A percentile compares a stretch with the other conserved stretches of the same genome.
Conservation (phyloP, 352 stramenopile species). For the Pelagophyceae sp. region DNA sequence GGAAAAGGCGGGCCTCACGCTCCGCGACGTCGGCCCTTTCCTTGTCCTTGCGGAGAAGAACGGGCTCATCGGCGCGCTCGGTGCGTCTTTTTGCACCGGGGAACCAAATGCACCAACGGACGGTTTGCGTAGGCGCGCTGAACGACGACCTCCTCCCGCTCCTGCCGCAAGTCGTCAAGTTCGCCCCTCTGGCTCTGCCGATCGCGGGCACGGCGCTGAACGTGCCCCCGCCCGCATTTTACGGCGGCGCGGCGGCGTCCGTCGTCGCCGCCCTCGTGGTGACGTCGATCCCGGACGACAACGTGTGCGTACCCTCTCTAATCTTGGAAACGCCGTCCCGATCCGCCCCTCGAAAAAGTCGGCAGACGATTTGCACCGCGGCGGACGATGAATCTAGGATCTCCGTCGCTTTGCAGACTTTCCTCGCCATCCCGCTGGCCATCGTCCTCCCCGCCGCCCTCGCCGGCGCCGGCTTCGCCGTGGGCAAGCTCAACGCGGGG, state of each 20-base stretch:
- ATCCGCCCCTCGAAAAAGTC: no score
- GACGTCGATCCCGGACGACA: constrained; percentile 4
- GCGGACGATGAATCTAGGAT: no score
- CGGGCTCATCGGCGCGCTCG: constrained; percentile 2
- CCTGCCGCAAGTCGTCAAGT: not conserved
- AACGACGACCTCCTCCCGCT: constrained; percentile 17
- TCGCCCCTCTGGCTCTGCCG: not conserved
- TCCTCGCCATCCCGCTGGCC: constrained; percentile 8
- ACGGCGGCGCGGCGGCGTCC: not conserved
- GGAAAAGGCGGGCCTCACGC: not conserved
- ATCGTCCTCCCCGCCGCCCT: constrained; percentile 6
- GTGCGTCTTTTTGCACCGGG: no score
- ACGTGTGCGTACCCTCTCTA: no score
- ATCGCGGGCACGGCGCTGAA: not conserved
- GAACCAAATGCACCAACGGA: no score
- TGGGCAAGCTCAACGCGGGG: constrained; percentile 8
- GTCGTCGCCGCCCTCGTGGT: constrained; percentile 3
- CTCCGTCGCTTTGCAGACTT: constrained; percentile 2
- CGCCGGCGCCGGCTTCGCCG: constrained; percentile 1
- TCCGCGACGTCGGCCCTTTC: not conserved
- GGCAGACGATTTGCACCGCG: no score
- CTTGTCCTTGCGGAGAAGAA: not conserved
- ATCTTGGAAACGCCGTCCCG: no score
- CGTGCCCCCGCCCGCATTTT: not conserved
- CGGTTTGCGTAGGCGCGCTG: no score